A percentile compares a stretch with the other conserved stretches of the same genome.
phyloP scores from a whole-genome alignment of 108 stramenopile species.

The Stephanodiscus minutulus region DNA sequence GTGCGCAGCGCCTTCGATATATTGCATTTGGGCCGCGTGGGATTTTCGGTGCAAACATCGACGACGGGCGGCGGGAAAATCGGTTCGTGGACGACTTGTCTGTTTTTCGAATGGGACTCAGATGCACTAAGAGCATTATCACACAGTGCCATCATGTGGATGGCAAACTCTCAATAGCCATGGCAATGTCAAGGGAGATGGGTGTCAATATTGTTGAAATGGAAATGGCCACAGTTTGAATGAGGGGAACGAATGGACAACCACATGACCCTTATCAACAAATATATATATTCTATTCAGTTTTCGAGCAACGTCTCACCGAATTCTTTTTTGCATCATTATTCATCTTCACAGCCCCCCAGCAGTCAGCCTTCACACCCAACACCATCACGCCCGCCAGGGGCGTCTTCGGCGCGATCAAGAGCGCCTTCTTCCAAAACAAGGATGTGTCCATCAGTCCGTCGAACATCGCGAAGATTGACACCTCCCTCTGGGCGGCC shows the following conservation, averaged over 20 bases:
- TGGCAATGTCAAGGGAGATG: neutral
- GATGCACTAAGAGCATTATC: neutral
- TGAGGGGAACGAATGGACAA: neutral
- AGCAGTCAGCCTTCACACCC: conserved; percentile 37
- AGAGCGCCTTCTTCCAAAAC: conserved; percentile 41
- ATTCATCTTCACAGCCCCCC: conserved; percentile 26
- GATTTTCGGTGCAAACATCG: no score
- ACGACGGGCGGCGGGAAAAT: no score
- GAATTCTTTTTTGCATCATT: conserved; percentile 1
- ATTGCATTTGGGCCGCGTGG: no score
- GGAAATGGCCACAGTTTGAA: neutral
- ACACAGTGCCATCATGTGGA: neutral
- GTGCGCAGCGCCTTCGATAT: no score
- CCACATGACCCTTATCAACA: neutral
- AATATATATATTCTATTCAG: no score
- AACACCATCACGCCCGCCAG: conserved; percentile 15
- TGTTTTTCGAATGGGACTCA: neutral
- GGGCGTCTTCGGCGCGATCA: conserved; percentile 33
- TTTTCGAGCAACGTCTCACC: neutral
- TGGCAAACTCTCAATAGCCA: neutral
- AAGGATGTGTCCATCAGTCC: conserved; percentile 10
- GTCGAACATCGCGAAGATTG: conserved; percentile 13
- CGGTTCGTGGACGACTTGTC: neutral
- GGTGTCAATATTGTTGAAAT: neutral
- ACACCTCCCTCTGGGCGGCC: conserved; percentile 27